phyloP scores from a whole-genome alignment of 345 rosid species.

The Gossypium australe region DNA sequence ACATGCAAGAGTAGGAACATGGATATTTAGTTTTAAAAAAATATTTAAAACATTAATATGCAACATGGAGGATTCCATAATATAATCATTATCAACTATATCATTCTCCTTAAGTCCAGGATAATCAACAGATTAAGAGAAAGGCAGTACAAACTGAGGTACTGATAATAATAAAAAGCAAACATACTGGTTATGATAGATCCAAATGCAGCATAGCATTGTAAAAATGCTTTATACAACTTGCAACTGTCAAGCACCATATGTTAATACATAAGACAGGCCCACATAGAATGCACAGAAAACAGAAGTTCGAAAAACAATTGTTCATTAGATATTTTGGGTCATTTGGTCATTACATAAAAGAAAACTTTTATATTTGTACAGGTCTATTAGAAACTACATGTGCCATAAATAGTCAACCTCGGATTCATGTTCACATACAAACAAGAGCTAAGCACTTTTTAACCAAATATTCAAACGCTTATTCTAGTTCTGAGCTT shows the following conservation, averaged over 20 bases:
- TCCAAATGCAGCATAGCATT: neutral
- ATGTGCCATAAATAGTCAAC: neutral
- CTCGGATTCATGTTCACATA: neutral
- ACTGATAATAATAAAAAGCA: neutral
- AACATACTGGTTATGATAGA: neutral
- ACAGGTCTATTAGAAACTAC: neutral
- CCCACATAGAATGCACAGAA: neutral
- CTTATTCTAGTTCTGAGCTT: neutral
- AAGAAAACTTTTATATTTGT: neutral
- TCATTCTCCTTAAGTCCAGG: neutral
- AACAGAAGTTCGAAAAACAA: neutral
- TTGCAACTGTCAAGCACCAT: neutral
- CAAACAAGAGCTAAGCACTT: neutral
- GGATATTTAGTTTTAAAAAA: neutral
- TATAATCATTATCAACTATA: neutral
- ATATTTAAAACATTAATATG: neutral
- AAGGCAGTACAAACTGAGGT: neutral
- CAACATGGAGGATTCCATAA: neutral
- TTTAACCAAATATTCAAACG: neutral
- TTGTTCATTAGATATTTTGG: neutral
- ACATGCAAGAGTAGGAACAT: neutral
- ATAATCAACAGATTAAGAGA: neutral
- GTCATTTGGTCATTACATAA: neutral
- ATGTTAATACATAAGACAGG: neutral
- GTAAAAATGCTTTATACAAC: neutral